phyloP scores from a whole-genome alignment of 2,329 filamentous ascomycete species.

The Fusarium guadeloupense region DNA sequence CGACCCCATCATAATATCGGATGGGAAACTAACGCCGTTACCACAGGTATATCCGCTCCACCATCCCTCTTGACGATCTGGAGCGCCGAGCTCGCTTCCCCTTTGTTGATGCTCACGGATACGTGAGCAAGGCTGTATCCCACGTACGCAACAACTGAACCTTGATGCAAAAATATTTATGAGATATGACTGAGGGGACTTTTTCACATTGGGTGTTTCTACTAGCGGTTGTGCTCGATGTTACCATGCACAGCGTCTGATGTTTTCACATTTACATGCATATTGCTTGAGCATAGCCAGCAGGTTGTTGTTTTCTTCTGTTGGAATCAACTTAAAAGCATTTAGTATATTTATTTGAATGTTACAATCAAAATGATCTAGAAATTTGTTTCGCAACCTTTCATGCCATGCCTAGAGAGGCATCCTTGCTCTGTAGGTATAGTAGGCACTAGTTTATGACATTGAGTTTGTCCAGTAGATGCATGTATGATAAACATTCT shows the following conservation, averaged over 20 bases:
- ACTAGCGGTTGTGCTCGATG: slow-evolving; percentile 27
- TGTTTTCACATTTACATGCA: slow-evolving; percentile 6
- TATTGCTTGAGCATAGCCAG: slow-evolving; percentile 34
- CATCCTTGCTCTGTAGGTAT: background rate
- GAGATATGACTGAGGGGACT: slow-evolving; percentile 9
- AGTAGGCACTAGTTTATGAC: too few species aligned
- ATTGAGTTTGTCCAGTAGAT: too few species aligned
- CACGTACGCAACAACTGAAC: slow-evolving; percentile 44
- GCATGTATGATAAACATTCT: too few species aligned
- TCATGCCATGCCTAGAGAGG: background rate
- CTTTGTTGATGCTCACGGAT: slow-evolving; percentile 65
- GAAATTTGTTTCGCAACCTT: background rate
- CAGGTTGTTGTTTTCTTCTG: slow-evolving; percentile 19
- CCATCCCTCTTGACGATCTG: slow-evolving; percentile 81
- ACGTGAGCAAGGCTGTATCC: slow-evolving; percentile 55
- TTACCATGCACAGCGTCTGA: slow-evolving; percentile 20
- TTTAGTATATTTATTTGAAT: background rate
- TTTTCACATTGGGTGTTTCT: background rate
- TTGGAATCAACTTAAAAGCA: slow-evolving; percentile 9
- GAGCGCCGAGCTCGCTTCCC: slow-evolving; percentile 81
- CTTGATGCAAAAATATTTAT: background rate
- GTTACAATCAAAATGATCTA: background rate
- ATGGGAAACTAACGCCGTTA: slow-evolving; percentile 42
- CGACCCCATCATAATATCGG: background rate
- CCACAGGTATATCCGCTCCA: slow-evolving; percentile 82